Evolutionary conservation across 1,284 basidiomycete genomes (phyloP).

Genomic region (Puccinia polysora): DNA sequence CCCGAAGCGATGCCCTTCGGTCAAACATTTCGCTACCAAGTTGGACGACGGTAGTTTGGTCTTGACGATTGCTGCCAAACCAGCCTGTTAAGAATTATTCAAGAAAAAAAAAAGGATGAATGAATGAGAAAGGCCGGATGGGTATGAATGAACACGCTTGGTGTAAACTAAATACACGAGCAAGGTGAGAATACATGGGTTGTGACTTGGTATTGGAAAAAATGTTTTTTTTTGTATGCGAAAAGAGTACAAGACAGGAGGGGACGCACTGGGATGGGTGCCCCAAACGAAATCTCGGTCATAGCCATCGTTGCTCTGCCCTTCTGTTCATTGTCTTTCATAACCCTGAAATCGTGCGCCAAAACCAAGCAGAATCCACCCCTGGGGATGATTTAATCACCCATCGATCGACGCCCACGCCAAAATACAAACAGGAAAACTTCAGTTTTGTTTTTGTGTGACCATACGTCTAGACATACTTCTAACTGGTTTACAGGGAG

Average conservation of each 20-base stretch:
- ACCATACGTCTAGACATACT: too few relatives aligned
- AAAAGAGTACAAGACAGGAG: neutral
- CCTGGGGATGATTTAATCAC: neutral
- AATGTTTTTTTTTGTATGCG: neutral
- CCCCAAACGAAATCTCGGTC: constrained; percentile 46
- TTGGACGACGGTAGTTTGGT: constrained; percentile 30
- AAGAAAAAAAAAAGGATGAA: neutral
- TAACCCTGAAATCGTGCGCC: constrained; percentile 48
- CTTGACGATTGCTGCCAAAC: constrained; percentile 21
- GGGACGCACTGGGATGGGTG: constrained; percentile 15
- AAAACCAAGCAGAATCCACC: constrained; percentile 49
- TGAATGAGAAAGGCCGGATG: neutral
- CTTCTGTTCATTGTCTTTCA: constrained; percentile 46
- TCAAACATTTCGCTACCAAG: neutral
- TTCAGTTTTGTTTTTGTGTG: too few relatives aligned
- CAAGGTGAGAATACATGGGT: too few relatives aligned
- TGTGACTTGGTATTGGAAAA: neutral
- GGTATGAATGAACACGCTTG: too few relatives aligned
- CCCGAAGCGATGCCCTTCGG: constrained; percentile 32
- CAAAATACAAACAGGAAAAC: neutral
- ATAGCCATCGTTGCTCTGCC: constrained; percentile 47
- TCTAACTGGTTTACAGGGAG: neutral
- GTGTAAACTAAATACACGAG: too few relatives aligned
- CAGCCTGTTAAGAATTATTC: constrained; percentile 2
- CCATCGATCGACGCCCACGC: neutral